phyloP scores from a whole-genome alignment of 2,329 filamentous ascomycete species.

The Xylaria sp. region DNA sequence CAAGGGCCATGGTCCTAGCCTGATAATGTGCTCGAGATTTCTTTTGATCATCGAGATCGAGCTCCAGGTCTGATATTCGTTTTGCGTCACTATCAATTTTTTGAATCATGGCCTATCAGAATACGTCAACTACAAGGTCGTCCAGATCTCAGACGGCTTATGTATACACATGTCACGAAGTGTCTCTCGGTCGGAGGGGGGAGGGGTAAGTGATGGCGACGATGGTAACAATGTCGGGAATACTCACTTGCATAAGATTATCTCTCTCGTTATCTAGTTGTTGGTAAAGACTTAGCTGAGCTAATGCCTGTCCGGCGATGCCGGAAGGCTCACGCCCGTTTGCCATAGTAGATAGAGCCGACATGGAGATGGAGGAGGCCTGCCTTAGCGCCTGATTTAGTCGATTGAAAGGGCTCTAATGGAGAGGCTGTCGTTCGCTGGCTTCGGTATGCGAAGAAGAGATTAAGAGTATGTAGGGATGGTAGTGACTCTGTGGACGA shows the following conservation, averaged over 20 bases:
- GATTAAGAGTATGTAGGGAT: not conserved
- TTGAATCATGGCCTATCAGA: slow-evolving; percentile 43
- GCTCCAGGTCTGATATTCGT: slow-evolving; percentile 44
- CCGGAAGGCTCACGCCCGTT: slow-evolving; percentile 40
- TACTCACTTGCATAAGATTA: slow-evolving; percentile 45
- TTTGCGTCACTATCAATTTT: slow-evolving; percentile 42
- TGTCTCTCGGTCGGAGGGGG: not conserved
- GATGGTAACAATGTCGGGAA: not conserved
- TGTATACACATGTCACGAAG: not conserved
- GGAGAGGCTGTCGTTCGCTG: not conserved
- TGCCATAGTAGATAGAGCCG: slow-evolving; percentile 30
- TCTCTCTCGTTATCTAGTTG: slow-evolving; percentile 45
- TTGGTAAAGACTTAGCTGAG: slow-evolving; percentile 45
- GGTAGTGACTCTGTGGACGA: slow-evolving; percentile 4
- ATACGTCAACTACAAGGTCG: slow-evolving; percentile 31
- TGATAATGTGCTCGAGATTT: slow-evolving; percentile 44
- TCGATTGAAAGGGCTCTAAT: not conserved
- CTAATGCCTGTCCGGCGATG: slow-evolving; percentile 36
- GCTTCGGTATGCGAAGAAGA: not conserved
- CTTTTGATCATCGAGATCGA: slow-evolving; percentile 47
- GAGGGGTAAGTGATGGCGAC: not conserved
- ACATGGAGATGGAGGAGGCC: slow-evolving; percentile 25
- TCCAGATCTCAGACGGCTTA: not conserved
- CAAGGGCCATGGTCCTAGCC: slow-evolving; percentile 37
- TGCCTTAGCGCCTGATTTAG: not conserved